Conservation (phyloP, 2,329 filamentous ascomycete genomes). For the Fusarium succisae region DNA sequence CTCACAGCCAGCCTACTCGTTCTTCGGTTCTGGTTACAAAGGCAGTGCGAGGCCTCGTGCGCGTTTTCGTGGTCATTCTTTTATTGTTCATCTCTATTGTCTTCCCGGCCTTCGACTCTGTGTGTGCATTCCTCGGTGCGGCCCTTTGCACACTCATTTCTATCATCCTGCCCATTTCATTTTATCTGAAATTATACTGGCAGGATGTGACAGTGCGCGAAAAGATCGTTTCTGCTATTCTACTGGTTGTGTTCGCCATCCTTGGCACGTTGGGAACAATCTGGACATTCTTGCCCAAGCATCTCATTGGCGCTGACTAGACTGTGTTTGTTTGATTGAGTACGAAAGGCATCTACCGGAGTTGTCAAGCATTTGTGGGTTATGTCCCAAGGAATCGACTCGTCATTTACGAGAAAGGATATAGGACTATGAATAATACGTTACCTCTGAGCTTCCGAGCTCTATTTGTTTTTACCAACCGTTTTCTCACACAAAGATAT, state of each 20-base stretch:
- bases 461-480: not conserved
- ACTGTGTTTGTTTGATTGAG: not conserved
- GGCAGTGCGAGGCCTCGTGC: slow-evolving; percentile 66
- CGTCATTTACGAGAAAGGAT: not conserved
- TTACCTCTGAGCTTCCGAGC: not conserved
- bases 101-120: slow-evolving; percentile 83
- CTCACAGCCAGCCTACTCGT: slow-evolving; percentile 46
- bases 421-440: slow-evolving; percentile 19
- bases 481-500: no score
- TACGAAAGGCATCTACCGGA: slow-evolving; percentile 15
- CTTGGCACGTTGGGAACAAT: slow-evolving; percentile 82
- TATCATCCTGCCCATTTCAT: slow-evolving; percentile 85
- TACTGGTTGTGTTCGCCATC: slow-evolving; percentile 75
- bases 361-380: slow-evolving; percentile 3
- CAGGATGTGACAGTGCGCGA: slow-evolving; percentile 73
- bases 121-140: slow-evolving; percentile 91
- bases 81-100: slow-evolving; percentile 78
- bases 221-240: slow-evolving; percentile 70
- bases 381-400: not conserved
- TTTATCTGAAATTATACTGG: slow-evolving; percentile 90
- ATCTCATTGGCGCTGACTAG: slow-evolving; percentile 67
- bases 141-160: slow-evolving; percentile 94
- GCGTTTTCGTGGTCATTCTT: slow-evolving; percentile 72
- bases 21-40: slow-evolving; percentile 53
- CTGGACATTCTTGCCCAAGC: slow-evolving; percentile 88